phyloP scores from a whole-genome alignment of 192 early-diverging fungal species.

The Backusella tuberculispora region DNA sequence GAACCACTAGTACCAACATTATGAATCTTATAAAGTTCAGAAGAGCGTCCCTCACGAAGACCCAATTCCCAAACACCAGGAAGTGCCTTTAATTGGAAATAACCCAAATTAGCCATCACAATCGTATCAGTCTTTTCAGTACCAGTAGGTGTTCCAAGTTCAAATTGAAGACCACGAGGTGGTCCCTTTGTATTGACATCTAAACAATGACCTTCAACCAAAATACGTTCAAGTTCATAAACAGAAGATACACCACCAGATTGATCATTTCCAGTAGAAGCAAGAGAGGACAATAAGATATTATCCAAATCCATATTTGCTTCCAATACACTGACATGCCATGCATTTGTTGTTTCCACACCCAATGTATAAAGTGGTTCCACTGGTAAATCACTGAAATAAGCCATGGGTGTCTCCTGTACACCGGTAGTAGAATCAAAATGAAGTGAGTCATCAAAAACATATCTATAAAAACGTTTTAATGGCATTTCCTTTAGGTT shows the following conservation, averaged over 20 bases:
- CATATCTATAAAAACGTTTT: constrained; percentile 91
- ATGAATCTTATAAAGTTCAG: constrained; percentile 77
- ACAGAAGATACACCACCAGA: constrained; percentile 67
- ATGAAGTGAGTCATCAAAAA: constrained; percentile 60
- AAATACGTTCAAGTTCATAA: constrained; percentile 81
- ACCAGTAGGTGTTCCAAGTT: constrained; percentile 70
- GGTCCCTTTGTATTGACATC: constrained; percentile 72
- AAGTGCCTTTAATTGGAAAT: constrained; percentile 93
- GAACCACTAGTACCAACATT: constrained; percentile 57
- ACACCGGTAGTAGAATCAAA: constrained; percentile 57
- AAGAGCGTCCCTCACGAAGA: constrained; percentile 81
- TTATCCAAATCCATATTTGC: constrained; percentile 94
- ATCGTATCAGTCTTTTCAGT: constrained; percentile 85
- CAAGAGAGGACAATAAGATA: constrained; percentile 66
- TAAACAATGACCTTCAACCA: constrained; percentile 89
- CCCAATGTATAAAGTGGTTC: constrained; percentile 86
- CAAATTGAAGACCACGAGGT: constrained; percentile 90
- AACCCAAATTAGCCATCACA: constrained; percentile 98
- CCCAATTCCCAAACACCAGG: constrained; percentile 88
- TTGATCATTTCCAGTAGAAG: constrained; percentile 20
- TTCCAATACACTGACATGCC: constrained; percentile 84
- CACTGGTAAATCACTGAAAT: constrained; percentile 75
- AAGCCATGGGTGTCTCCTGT: constrained; percentile 52
- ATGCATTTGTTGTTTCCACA: constrained; percentile 85
- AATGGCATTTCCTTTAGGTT: constrained; percentile 70